Conservation (phyloP, 306 rosid species). For the Gillenia trifoliata region DNA sequence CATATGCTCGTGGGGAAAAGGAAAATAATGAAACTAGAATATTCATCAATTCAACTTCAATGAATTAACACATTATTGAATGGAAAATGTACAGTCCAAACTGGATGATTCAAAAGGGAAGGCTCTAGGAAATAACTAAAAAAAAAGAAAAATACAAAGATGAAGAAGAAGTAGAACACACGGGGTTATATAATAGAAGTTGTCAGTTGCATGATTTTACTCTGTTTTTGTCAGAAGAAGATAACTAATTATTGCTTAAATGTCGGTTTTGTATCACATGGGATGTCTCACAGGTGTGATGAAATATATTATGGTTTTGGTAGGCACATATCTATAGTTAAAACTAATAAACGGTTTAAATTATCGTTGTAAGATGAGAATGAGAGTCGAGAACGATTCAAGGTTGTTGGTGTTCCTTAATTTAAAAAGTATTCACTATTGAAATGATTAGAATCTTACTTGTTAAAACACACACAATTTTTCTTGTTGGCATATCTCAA, state of each 20-base stretch:
- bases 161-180: not conserved
- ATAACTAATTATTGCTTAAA: slow-evolving; percentile 33
- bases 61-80: not conserved
- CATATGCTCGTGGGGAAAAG: not conserved
- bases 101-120: slow-evolving; percentile 35
- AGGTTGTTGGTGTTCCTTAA: not conserved
- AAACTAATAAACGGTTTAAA: not conserved
- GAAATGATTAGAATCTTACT: not conserved
- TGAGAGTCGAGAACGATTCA: not conserved
- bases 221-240: slow-evolving; percentile 25
- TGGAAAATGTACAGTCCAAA: not conserved
- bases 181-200: slow-evolving; percentile 7
- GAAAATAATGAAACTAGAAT: not conserved
- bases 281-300: slow-evolving; percentile 42
- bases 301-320: not conserved
- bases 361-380: not conserved
- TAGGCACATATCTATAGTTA: not conserved
- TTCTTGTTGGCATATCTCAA: not conserved
- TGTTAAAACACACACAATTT: not conserved
- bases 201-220: slow-evolving; percentile 12
- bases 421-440: not conserved
- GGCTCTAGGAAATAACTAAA: slow-evolving; percentile 41
- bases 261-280: slow-evolving; percentile 50
- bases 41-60: not conserved
- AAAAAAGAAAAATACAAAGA: slow-evolving; percentile 7